phyloP scores from a whole-genome alignment of 306 rosid genomes.

The Vigna mungo region DNA sequence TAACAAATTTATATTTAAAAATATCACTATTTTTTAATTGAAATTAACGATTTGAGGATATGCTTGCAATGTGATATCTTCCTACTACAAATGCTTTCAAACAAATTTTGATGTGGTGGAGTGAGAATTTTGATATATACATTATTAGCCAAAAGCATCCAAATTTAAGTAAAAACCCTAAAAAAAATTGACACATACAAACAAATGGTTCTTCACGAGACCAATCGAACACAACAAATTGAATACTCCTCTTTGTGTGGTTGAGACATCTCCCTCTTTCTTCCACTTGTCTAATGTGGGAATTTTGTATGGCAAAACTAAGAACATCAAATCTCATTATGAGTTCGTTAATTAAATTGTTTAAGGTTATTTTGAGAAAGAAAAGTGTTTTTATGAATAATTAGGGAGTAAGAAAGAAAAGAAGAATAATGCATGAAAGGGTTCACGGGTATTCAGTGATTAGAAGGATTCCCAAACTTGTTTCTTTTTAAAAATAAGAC shows the following conservation, averaged over 20 bases:
- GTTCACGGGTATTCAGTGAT: conserved; percentile 51
- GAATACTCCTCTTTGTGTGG: neutral
- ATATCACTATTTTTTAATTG: too few species aligned
- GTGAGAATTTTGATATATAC: neutral
- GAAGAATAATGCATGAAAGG: neutral
- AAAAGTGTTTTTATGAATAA: too few species aligned
- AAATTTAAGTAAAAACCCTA: neutral
- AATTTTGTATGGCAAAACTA: too few species aligned
- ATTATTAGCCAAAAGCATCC: neutral
- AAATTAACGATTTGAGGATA: too few species aligned
- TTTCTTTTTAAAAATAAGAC: conserved; percentile 28
- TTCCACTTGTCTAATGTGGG: too few species aligned
- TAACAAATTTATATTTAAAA: too few species aligned
- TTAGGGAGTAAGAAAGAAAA: neutral
- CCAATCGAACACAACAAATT: conserved; percentile 30
- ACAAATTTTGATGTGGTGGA: neutral
- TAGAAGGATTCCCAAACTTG: conserved; percentile 13
- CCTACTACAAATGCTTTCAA: neutral
- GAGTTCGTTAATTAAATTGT: too few species aligned
- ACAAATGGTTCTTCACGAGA: conserved; percentile 46
- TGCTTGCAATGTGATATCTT: too few species aligned
- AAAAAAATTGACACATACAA: neutral
- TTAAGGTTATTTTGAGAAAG: too few species aligned
- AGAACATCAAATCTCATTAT: too few species aligned
- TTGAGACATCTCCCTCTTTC: too few species aligned